A percentile compares a stretch with the other conserved stretches of the same genome.
These are phyloP conservation scores for Calocybe cyanea DNA, from an alignment of 768 basidiomycete genomes.

Conservation along the genomic window DNA sequence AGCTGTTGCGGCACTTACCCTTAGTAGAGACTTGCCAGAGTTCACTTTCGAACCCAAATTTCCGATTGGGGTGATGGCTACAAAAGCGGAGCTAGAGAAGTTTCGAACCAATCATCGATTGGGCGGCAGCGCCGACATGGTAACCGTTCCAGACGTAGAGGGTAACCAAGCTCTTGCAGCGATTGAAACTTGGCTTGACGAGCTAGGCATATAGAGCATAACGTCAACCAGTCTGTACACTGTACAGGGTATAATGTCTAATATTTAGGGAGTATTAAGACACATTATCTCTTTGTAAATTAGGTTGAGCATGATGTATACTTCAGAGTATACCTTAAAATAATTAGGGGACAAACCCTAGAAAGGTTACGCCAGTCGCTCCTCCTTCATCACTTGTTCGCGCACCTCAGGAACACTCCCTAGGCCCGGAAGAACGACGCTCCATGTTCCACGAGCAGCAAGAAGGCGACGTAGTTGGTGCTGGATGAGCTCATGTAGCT, in stretches of 20 bases:
- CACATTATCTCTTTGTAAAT: conserved; percentile 6
- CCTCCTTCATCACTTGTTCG: conserved; percentile 33
- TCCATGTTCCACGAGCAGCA: conserved; percentile 59
- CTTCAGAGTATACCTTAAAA: too few relatives aligned
- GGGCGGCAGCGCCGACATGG: conserved; percentile 35
- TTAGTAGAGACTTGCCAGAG: conserved; percentile 39
- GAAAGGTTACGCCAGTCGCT: conserved; percentile 1
- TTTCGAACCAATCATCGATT: conserved; percentile 38
- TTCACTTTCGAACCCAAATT: conserved; percentile 63
- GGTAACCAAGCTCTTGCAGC: conserved; percentile 34
- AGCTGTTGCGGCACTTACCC: conserved; percentile 22
- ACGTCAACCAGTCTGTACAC: background rate
- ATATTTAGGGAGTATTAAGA: conserved; percentile 3
- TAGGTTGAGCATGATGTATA: too few relatives aligned
- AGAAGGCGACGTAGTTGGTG: conserved; percentile 73
- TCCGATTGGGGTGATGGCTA: conserved; percentile 51
- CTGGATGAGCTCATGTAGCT: conserved; percentile 91
- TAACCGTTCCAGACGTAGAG: conserved; percentile 30
- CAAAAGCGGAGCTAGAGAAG: conserved; percentile 25
- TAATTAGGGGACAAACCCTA: too few relatives aligned
- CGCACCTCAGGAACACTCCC: conserved; percentile 30
- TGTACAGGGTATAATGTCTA: background rate
- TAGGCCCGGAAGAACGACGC: conserved; percentile 64
- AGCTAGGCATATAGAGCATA: conserved; percentile 41
- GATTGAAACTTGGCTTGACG: conserved; percentile 54